A percentile compares a stretch with the other conserved stretches of the same genome.
phyloP scores from a whole-genome alignment of 1,139 yeast species.

The Suhomyces ambrosiae region DNA sequence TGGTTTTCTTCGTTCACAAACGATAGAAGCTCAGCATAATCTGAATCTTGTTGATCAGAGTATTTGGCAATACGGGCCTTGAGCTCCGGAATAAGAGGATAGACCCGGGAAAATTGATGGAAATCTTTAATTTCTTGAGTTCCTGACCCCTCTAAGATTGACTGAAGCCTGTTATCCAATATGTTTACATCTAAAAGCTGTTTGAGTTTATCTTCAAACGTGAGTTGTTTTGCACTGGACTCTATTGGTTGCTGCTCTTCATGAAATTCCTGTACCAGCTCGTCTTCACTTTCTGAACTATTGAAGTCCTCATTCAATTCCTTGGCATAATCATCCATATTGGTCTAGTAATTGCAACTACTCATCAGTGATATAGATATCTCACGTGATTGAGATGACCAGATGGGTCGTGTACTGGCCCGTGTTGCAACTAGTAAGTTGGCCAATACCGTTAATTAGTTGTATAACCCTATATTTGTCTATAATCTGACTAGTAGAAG shows the following conservation, averaged over 20 bases:
- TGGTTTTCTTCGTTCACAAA: conserved; percentile 34
- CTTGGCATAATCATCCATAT: conserved; percentile 9
- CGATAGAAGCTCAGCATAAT: conserved; percentile 38
- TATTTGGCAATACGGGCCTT: conserved; percentile 26
- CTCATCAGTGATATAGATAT: too few relatives aligned
- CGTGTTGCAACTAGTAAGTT: too few relatives aligned
- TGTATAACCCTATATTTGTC: too few relatives aligned
- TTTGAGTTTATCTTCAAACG: conserved; percentile 7
- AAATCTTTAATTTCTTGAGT: conserved; percentile 18
- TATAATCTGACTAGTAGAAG: too few relatives aligned
- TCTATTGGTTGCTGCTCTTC: not conserved
- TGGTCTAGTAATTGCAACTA: not conserved
- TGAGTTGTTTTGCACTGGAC: not conserved
- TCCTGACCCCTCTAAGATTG: conserved; percentile 8
- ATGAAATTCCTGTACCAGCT: not conserved
- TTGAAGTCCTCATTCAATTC: conserved; percentile 9
- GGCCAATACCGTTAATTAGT: too few relatives aligned
- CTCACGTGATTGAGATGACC: too few relatives aligned
- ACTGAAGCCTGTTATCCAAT: conserved; percentile 7
- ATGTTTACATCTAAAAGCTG: conserved; percentile 5
- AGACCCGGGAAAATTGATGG: conserved; percentile 25
- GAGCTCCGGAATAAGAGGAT: conserved; percentile 31
- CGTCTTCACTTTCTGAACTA: conserved; percentile 5
- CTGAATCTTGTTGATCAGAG: conserved; percentile 28
- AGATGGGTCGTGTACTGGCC: too few relatives aligned